A percentile compares a stretch with the other conserved stretches of the same genome.
These are phyloP conservation scores for Taiozyma sp. DNA, from an alignment of 1,139 yeast genomes.

Conservation along the genomic window DNA sequence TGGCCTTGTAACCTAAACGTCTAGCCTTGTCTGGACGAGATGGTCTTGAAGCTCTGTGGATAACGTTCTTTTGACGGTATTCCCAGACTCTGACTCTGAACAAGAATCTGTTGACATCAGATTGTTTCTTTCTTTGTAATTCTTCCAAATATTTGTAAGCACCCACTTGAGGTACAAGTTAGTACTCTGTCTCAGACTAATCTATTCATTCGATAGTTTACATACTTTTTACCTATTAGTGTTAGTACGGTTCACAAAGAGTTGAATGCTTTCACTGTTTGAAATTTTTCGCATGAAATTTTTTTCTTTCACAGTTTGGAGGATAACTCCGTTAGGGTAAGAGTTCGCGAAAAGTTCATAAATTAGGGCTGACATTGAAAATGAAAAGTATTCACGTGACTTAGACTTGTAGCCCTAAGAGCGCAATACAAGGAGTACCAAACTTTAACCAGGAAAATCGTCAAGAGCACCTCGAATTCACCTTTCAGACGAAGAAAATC, in stretches of 20 bases:
- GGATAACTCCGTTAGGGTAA: not conserved
- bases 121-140: conserved; percentile 99
- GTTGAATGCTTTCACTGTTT: not conserved
- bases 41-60: conserved; percentile 99
- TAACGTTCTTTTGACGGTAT: conserved; percentile 98
- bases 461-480: too few relatives aligned
- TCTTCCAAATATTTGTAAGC: conserved; percentile 99
- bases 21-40: conserved; percentile 99
- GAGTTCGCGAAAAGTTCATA: not conserved
- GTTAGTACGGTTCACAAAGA: conserved; percentile 9
- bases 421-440: not conserved
- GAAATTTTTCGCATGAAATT: not conserved
- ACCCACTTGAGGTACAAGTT: conserved; percentile 52
- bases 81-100: conserved; percentile 99
- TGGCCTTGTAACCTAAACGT: conserved; percentile 99
- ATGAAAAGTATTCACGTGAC: not conserved
- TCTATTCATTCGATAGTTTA: not conserved
- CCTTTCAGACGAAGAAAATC: too few relatives aligned
- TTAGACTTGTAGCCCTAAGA: not conserved
- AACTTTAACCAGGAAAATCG: not conserved
- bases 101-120: conserved; percentile 98
- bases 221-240: conserved; percentile 7
- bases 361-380: not conserved
- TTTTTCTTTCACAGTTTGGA: not conserved
- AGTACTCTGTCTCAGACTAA: not conserved